Conservation (phyloP, 2,329 filamentous ascomycete genomes). For the Bipolaris oryzae region DNA sequence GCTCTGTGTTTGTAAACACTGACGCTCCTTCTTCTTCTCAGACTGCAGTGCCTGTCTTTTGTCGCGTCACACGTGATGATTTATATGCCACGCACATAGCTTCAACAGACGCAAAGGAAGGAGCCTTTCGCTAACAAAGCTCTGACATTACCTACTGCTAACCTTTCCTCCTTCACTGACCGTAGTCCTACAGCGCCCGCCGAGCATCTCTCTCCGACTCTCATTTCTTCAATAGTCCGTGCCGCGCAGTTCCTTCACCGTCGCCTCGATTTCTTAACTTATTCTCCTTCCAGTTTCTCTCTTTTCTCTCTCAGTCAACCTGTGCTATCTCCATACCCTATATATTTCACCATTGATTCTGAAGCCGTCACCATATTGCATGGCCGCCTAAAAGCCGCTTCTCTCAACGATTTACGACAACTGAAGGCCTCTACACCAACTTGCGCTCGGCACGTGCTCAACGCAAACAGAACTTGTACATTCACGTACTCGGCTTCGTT, state of each 20-base stretch:
- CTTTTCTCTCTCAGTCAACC: slow-evolving; percentile 15
- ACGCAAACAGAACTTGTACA: not conserved
- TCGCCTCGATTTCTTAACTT: slow-evolving; percentile 29
- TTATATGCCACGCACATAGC: slow-evolving; percentile 12
- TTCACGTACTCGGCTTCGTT: not conserved
- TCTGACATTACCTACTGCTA: slow-evolving; percentile 21
- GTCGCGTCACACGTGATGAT: slow-evolving; percentile 2
- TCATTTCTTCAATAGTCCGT: slow-evolving; percentile 28
- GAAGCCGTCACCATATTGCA: slow-evolving; percentile 9
- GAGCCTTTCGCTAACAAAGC: slow-evolving; percentile 28
- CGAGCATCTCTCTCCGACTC: slow-evolving; percentile 24
- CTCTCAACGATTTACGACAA: not conserved
- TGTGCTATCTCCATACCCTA: slow-evolving; percentile 7
- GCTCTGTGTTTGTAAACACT: not conserved
- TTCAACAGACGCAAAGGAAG: slow-evolving; percentile 27
- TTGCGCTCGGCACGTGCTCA: not conserved
- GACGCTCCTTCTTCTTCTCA: slow-evolving; percentile 16
- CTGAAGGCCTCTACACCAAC: not conserved
- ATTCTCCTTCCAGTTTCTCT: slow-evolving; percentile 24
- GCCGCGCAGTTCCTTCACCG: slow-evolving; percentile 13
- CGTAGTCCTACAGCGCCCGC: slow-evolving; percentile 29
- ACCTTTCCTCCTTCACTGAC: slow-evolving; percentile 21
- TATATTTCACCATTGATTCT: slow-evolving; percentile 13
- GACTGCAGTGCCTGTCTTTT: slow-evolving; percentile 10
- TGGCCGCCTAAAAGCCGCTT: slow-evolving; percentile 14